Conservation (phyloP, 176 grass and related monocot species). For the Aegilops speltoides region DNA sequence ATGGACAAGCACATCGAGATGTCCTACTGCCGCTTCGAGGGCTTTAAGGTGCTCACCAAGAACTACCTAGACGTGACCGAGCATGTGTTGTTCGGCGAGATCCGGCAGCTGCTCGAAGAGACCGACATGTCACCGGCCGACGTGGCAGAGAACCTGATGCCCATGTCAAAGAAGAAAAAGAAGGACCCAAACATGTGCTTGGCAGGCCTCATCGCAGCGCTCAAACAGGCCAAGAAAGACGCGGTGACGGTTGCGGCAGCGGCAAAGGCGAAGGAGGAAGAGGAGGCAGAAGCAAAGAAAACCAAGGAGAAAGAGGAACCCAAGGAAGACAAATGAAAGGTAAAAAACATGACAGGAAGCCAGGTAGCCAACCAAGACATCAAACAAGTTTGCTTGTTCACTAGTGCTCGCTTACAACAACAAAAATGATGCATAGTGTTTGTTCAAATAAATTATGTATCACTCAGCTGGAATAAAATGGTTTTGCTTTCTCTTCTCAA, state of each 20-base stretch:
- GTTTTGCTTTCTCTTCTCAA: too few species aligned
- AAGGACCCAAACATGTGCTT: slow-evolving; percentile 12
- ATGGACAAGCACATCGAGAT: slow-evolving; percentile 91
- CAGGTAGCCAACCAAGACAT: neutral
- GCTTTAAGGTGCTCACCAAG: slow-evolving; percentile 59
- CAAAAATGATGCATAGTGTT: too few species aligned
- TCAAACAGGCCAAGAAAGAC: slow-evolving; percentile 29
- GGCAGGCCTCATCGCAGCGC: slow-evolving; percentile 18
- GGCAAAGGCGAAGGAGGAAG: neutral
- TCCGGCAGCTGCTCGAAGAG: slow-evolving; percentile 41
- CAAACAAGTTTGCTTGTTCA: neutral
- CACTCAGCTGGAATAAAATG: too few species aligned
- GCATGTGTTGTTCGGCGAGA: slow-evolving; percentile 35
- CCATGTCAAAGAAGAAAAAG: slow-evolving; percentile 42
- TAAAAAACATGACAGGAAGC: neutral
- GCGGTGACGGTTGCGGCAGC: neutral
- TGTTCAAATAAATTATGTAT: too few species aligned
- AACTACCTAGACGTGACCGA: slow-evolving; percentile 42
- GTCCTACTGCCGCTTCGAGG: slow-evolving; percentile 56
- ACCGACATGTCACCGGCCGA: slow-evolving; percentile 62
- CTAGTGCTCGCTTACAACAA: neutral
- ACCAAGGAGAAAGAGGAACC: neutral
- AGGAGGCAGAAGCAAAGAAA: neutral
- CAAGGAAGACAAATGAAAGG: neutral
- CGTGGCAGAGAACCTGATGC: slow-evolving; percentile 68